Base-by-base conservation (phyloP, 2,329 filamentous ascomycete species). In the Acrocalymma vagum region DNA sequence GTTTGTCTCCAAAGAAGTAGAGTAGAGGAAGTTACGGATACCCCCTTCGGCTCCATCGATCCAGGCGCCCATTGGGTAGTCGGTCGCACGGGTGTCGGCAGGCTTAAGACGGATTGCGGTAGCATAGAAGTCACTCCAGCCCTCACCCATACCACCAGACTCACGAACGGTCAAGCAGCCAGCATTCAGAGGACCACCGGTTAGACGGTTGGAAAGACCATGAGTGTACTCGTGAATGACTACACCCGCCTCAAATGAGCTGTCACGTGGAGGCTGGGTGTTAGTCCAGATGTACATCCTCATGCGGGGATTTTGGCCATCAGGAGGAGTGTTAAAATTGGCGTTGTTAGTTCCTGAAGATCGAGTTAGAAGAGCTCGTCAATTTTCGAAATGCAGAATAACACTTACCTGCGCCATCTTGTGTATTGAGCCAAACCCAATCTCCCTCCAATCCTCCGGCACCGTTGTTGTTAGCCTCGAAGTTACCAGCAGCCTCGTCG, bases 261-360 rank as follows among this genome's bases (percentile, higher is more conserved):
- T 76, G 61, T 84, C 81, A 6, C 80, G 72, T 38, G 70, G 58
- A 0, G 78, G 78, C 0, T 62, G 75, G 6, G 76, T 72, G 8
- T 53, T 50, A 7, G 70, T 76, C 78, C 79, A 85, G 31, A 84
- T 62, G 57, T 77, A 83, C 80, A 84, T 83, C 15, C 77, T 63
- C 81, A 85, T 84, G 20, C 79, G 74, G 10, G 75, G 77, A 2
- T 67, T 62, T 27, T 70, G 60, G 7, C 58, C 58, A 25, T 61
- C 58, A 1, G 58, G 58, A 13, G 58, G 79, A 0, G 80, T 80
- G 5, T 74, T 72, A 47, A 84, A 83, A 65, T 81, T 77, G 42
- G 81, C 81, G 45, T 84, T 84, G 69, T 84, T 80, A 1, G 66
- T 72, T 11, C 72, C 75, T n/a, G n/a, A n/a, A n/a, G n/a, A n/a